Conservation (phyloP, 192 early-diverging fungal genomes). For the Coemansia sp. region DNA sequence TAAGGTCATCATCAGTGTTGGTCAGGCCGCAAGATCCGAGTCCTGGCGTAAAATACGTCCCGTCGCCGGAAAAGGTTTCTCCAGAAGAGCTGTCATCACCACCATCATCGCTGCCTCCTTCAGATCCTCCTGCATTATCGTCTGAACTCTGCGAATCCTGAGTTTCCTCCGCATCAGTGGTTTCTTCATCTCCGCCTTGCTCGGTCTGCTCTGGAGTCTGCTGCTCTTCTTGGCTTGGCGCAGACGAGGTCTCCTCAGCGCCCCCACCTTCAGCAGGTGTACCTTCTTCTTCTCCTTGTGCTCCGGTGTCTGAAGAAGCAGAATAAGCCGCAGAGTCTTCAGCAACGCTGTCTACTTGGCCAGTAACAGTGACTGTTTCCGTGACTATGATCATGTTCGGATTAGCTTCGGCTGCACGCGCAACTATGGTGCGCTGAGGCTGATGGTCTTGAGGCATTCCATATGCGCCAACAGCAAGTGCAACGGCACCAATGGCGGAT, state of each 20-base stretch:
- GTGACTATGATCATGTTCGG: conserved; percentile 24
- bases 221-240: conserved; percentile 1
- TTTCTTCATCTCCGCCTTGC: background rate
- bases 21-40: conserved; percentile 59
- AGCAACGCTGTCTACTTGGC: background rate
- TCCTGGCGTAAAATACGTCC: conserved; percentile 60
- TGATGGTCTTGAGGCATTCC: background rate
- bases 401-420: background rate
- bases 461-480: background rate
- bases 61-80: conserved; percentile 56
- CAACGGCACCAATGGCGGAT: background rate
- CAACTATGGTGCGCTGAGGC: background rate
- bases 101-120: background rate
- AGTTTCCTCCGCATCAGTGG: conserved; percentile 8
- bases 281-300: background rate
- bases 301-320: background rate
- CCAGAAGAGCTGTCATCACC: conserved; percentile 13
- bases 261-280: background rate
- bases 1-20: conserved; percentile 51
- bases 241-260: background rate
- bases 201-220: background rate
- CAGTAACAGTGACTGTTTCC: conserved; percentile 34
- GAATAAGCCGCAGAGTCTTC: background rate
- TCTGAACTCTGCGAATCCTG: background rate
- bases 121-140: background rate